Base-by-base conservation (phyloP, 805 yeast species). In the Kregervanrija fluxuum region DNA sequence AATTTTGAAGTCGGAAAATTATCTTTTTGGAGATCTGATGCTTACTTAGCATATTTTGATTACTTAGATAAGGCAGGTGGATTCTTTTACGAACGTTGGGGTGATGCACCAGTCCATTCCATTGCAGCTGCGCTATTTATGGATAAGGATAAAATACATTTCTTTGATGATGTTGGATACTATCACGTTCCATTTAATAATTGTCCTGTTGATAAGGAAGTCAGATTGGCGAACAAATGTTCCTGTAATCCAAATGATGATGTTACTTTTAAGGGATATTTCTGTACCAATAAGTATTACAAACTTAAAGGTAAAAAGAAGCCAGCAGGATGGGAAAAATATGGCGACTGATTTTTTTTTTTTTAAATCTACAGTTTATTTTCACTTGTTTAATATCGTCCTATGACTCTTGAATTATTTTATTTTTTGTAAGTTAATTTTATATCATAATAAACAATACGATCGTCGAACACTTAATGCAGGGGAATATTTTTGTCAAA, bases 71-170 rank as follows among this genome's bases (percentile, higher is more conserved):
- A 76, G 49, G 76, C 82, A 12, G 95, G 96, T 62, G 95, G 95
- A n/a, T 88, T 88, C 68, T 88, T 84, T 69, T 88, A 87, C 64
- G 89, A 85, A 70, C 75, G 95, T 66, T 86, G 95, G 96, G 95
- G 95, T 55, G 96, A 87, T 65, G 95, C 95, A 28, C 96, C 96
- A 33, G 82, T 87, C 41, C 96, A 87, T 64, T 84, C 95, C 5
- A 80, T 87, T 56, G 96, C 93, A 31, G 95, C 86, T 15, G 69
- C 93, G 4, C 68, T 88, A 52, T 85, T 88, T 68, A 60, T 86
- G 62, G 79, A 84, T 44, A 78, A 75, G 61, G 79, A 77, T 49
- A 70, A 81, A 57, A 67, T 88, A 41, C 95, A 88, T 59, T 79
- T 83, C 72, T 89, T 89, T 61, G 83, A 78, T 48, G 95, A 87